phyloP scores from a whole-genome alignment of 805 yeast genomes.

The Candida krabiensis region DNA sequence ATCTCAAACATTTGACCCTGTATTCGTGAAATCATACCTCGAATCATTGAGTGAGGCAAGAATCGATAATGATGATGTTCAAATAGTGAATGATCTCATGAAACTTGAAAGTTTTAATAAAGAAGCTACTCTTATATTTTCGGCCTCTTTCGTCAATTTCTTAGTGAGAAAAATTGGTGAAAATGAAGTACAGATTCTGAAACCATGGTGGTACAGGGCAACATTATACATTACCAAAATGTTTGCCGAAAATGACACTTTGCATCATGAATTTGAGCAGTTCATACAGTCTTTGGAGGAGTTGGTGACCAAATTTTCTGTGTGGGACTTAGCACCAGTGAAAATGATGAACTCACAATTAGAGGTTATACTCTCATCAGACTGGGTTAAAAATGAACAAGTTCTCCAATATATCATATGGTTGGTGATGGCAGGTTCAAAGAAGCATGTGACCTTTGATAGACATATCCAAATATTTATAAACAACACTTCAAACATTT shows the following conservation, averaged over 20 bases:
- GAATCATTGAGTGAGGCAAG: conserved; percentile 6
- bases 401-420: conserved; percentile 48
- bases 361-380: conserved; percentile 53
- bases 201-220: conserved; percentile 57
- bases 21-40: conserved; percentile 12
- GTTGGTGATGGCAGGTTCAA: conserved; percentile 39
- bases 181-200: conserved; percentile 29
- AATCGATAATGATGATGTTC: neutral
- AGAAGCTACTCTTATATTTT: conserved; percentile 30
- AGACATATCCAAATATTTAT: conserved; percentile 64
- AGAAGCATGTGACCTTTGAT: conserved; percentile 39
- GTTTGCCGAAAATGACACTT: conserved; percentile 48
- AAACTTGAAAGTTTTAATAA: conserved; percentile 31
- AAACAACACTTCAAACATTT: conserved; percentile 46
- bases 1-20: neutral
- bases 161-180: conserved; percentile 5
- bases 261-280: conserved; percentile 29
- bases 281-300: conserved; percentile 34
- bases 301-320: conserved; percentile 29
- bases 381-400: conserved; percentile 43
- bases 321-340: conserved; percentile 44
- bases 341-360: conserved; percentile 59
- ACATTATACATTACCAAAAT: conserved; percentile 61
- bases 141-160: conserved; percentile 24
- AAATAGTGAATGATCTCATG: conserved; percentile 14